Conservation (phyloP, 768 basidiomycete genomes). For the Termitomyces heimii region DNA sequence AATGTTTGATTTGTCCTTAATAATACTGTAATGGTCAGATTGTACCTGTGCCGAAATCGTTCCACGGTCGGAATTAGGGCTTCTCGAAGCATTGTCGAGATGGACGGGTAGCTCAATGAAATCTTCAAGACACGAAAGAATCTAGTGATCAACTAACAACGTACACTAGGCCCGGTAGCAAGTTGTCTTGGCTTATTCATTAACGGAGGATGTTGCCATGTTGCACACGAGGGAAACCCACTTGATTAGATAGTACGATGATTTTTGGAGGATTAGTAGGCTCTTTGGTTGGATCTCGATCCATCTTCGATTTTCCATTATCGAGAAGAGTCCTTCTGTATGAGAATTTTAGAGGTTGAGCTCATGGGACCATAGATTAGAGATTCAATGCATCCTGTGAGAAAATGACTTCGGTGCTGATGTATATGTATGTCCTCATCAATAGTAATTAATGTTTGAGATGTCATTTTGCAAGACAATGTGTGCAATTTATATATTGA, state of each 20-base stretch:
- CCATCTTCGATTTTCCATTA: too few species aligned
- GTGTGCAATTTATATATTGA: too few species aligned
- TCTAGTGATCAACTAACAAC: not conserved
- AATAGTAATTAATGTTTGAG: too few species aligned
- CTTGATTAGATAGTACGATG: too few species aligned
- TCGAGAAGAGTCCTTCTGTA: not conserved
- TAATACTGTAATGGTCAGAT: not conserved
- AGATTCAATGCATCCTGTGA: not conserved
- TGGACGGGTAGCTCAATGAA: not conserved
- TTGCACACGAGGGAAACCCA: not conserved
- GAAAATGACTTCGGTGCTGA: not conserved
- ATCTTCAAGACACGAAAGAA: not conserved
- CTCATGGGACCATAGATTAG: not conserved
- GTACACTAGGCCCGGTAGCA: too few species aligned
- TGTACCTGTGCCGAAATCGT: too few species aligned
- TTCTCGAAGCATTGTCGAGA: not conserved
- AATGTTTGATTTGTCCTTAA: not conserved
- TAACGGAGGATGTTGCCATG: not conserved
- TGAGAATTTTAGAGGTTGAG: not conserved
- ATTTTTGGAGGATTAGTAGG: too few species aligned
- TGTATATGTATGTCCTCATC: too few species aligned
- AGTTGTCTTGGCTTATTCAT: not conserved
- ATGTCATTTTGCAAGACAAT: too few species aligned
- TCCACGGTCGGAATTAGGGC: not conserved
- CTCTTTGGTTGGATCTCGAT: too few species aligned